These are phyloP conservation scores for Exophiala xenobiotica DNA, from an alignment of 2,329 filamentous ascomycete species.

Conservation along the genomic window DNA sequence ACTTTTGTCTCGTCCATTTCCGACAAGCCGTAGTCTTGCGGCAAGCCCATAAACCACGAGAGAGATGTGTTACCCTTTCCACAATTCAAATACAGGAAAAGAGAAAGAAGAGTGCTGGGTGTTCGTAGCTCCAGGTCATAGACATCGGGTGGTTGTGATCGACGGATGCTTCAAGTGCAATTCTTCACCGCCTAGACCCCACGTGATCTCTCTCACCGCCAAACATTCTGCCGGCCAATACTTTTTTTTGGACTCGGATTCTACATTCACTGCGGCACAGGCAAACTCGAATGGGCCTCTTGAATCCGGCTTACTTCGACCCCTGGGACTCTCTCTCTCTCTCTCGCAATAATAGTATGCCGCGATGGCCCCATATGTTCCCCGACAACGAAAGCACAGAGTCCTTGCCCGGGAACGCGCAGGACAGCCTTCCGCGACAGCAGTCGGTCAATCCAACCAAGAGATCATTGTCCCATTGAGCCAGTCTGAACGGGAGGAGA, in stretches of 20 bases:
- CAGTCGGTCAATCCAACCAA: conserved; percentile 13
- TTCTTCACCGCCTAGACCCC: neutral
- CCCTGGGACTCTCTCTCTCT: too few species aligned
- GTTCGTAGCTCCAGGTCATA: too few species aligned
- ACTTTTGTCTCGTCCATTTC: conserved; percentile 26
- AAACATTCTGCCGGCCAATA: conserved; percentile 15
- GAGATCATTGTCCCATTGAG: conserved; percentile 22
- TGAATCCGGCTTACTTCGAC: too few species aligned
- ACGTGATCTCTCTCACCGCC: conserved; percentile 12
- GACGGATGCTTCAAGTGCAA: too few species aligned
- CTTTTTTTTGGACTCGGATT: conserved; percentile 1
- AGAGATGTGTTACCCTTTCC: too few species aligned
- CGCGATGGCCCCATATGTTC: conserved; percentile 51
- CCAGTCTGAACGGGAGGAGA: conserved; percentile 56
- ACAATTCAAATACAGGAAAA: too few species aligned
- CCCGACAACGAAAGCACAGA: conserved; percentile 60
- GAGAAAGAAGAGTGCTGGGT: too few species aligned
- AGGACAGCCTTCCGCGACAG: conserved; percentile 9
- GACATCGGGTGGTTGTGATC: too few species aligned
- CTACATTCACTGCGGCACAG: neutral
- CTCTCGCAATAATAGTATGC: too few species aligned
- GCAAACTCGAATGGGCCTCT: neutral
- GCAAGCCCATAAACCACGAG: conserved; percentile 14
- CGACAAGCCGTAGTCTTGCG: conserved; percentile 15
- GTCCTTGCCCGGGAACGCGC: conserved; percentile 36